These are phyloP conservation scores for Torulaspora indica DNA, from an alignment of 805 yeast genomes.

Conservation along the genomic window DNA sequence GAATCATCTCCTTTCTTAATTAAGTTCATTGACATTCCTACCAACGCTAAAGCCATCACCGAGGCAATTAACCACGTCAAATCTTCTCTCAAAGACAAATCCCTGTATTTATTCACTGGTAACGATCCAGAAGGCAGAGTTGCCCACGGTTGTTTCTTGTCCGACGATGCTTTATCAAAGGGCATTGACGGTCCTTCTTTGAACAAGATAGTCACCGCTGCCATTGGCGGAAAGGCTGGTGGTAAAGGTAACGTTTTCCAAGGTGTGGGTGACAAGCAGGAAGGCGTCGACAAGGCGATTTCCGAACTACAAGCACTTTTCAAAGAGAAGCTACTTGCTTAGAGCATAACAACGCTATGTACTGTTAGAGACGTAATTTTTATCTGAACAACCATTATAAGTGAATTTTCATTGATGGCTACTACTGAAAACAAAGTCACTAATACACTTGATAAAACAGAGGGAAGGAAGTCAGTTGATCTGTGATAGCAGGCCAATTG, in stretches of 20 bases:
- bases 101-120: conserved; percentile 78
- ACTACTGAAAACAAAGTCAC: background rate
- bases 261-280: conserved; percentile 88
- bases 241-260: conserved; percentile 96
- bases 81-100: conserved; percentile 66
- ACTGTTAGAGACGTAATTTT: background rate
- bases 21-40: conserved; percentile 60
- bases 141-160: conserved; percentile 92
- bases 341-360: conserved; percentile 6
- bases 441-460: background rate
- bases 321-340: conserved; percentile 47
- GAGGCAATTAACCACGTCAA: conserved; percentile 86
- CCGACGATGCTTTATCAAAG: conserved; percentile 61
- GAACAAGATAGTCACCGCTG: conserved; percentile 62
- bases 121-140: conserved; percentile 58
- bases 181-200: conserved; percentile 73
- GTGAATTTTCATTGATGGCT: background rate
- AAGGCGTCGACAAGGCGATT: conserved; percentile 68
- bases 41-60: conserved; percentile 89
- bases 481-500: background rate
- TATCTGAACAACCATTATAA: background rate
- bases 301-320: conserved; percentile 60
- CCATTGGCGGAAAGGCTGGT: conserved; percentile 96
- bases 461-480: background rate
- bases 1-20: conserved; percentile 57